phyloP scores from a whole-genome alignment of 768 basidiomycete species.

The Strobilomyces dryophilus region DNA sequence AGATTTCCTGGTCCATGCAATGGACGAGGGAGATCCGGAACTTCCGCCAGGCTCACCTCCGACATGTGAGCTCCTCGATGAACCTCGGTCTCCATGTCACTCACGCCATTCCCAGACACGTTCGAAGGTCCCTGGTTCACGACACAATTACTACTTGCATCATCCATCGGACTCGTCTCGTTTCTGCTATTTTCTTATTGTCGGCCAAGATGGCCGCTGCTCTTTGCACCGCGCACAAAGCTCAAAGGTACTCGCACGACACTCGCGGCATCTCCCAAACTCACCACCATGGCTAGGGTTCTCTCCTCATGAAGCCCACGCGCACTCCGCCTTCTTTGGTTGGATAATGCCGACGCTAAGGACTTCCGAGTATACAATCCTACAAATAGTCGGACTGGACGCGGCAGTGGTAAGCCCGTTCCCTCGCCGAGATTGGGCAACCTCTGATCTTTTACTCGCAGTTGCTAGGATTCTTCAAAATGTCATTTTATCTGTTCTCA shows the following conservation, averaged over 20 bases:
- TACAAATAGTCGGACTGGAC: slow-evolving; percentile 96
- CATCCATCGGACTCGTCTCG: slow-evolving; percentile 69
- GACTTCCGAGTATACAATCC: slow-evolving; percentile 87
- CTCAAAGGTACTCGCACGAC: slow-evolving; percentile 65
- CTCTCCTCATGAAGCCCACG: slow-evolving; percentile 90
- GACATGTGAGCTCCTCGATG: slow-evolving; percentile 41
- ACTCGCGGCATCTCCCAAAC: not conserved
- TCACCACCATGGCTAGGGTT: slow-evolving; percentile 53
- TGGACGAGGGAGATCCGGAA: slow-evolving; percentile 36
- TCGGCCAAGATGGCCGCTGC: slow-evolving; percentile 80
- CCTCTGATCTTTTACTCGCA: slow-evolving; percentile 29
- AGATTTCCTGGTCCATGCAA: slow-evolving; percentile 16
- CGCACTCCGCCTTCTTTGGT: slow-evolving; percentile 83
- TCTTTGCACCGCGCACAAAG: slow-evolving; percentile 92
- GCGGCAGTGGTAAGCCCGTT: slow-evolving; percentile 79
- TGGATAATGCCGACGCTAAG: slow-evolving; percentile 93
- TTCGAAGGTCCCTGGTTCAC: slow-evolving; percentile 96
- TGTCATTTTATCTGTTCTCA: slow-evolving; percentile 88
- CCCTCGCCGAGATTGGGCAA: not conserved
- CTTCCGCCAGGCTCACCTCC: slow-evolving; percentile 64
- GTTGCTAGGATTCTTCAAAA: slow-evolving; percentile 95
- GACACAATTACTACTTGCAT: slow-evolving; percentile 81
- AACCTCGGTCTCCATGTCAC: not conserved
- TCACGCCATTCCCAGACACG: slow-evolving; percentile 43
- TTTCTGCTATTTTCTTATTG: slow-evolving; percentile 89